A percentile compares a stretch with the other conserved stretches of the same genome.
phyloP scores from a whole-genome alignment of 2,329 filamentous ascomycete genomes.

The Proliferodiscus dingleyae region DNA sequence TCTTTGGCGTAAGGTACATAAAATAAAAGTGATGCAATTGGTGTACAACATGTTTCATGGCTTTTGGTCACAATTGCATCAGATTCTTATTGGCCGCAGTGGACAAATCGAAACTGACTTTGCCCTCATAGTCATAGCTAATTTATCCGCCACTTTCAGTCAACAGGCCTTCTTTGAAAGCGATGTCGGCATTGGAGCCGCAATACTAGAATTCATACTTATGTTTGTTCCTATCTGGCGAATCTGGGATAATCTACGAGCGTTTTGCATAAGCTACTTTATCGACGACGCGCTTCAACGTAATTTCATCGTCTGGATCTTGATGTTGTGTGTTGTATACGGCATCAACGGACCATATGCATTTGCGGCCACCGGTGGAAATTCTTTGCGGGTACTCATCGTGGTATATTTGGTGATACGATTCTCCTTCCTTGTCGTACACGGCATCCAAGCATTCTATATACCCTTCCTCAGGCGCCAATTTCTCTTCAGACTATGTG shows the following conservation, averaged over 20 bases:
- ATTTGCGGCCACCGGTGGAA: constrained; percentile 4
- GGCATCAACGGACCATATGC: constrained; percentile 19
- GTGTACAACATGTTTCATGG: neutral
- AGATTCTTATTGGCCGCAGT: no score
- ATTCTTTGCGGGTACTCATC: constrained; percentile 14
- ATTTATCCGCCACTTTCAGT: constrained; percentile 13
- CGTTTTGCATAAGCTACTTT: constrained; percentile 13
- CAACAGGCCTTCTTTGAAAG: constrained; percentile 10
- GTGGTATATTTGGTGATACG: constrained; percentile 11
- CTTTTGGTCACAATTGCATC: no score
- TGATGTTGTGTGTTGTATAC: constrained; percentile 16
- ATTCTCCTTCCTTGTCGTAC: constrained; percentile 11
- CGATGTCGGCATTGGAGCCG: constrained; percentile 4
- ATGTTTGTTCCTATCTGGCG: constrained; percentile 19
- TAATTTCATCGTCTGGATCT: constrained; percentile 16
- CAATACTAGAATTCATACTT: constrained; percentile 13
- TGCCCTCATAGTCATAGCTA: constrained; percentile 16
- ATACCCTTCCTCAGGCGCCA: constrained; percentile 12
- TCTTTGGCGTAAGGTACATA: no score
- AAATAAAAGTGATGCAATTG: no score
- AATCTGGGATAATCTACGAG: constrained; percentile 15
- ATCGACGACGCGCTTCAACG: constrained; percentile 17
- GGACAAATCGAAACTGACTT: no score
- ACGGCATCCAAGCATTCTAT: constrained; percentile 6
- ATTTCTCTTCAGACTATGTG: constrained; percentile 5